Conservation (phyloP, 768 basidiomycete genomes). For the Phanerochaete carnosa region DNA sequence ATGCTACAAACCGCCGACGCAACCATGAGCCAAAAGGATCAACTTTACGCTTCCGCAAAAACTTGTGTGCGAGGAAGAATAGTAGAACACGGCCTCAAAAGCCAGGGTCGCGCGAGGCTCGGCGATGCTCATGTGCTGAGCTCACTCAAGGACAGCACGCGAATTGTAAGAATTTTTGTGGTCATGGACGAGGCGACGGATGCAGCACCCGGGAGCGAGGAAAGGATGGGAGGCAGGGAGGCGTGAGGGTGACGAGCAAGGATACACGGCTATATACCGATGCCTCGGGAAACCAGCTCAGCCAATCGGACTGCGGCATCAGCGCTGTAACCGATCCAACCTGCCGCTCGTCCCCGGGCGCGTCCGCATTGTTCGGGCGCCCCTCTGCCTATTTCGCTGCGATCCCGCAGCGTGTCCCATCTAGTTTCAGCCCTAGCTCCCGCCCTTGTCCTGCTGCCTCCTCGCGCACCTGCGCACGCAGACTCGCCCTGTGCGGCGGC, state of each 20-base stretch:
- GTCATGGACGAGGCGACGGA: not conserved
- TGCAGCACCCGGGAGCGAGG: not conserved
- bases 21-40: not conserved
- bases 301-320: slow-evolving; percentile 13
- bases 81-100: not conserved
- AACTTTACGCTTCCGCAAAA: not conserved
- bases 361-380: slow-evolving; percentile 6
- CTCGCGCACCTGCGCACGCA: not conserved
- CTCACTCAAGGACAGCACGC: not conserved
- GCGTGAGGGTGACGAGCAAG: not conserved
- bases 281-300: slow-evolving; percentile 10
- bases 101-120: not conserved
- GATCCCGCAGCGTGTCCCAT: not conserved
- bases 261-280: slow-evolving; percentile 13
- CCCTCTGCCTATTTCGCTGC: not conserved
- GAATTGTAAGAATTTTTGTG: not conserved
- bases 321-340: not conserved
- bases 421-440: not conserved
- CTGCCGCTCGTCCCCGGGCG: slow-evolving; percentile 2
- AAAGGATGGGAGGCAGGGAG: not conserved
- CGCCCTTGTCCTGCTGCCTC: not conserved
- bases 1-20: not conserved
- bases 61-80: not conserved
- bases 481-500: not conserved
- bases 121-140: not conserved